Evolutionary conservation across 192 early-diverging fungal species (phyloP).

Genomic region (Coemansia sp.): DNA sequence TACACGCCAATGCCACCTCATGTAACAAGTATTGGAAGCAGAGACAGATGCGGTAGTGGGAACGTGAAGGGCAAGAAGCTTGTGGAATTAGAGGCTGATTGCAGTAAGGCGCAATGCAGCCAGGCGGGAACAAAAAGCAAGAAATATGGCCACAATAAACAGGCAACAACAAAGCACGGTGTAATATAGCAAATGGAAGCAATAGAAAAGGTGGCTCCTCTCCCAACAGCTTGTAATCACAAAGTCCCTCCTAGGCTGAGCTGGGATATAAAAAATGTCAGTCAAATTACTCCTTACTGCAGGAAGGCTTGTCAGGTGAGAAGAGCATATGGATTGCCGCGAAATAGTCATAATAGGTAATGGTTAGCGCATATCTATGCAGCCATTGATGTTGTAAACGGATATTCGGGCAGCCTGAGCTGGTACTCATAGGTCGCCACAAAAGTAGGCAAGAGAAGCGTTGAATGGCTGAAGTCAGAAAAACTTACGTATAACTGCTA

Average conservation of each 20-base stretch:
- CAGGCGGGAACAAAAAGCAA: conserved; percentile 8
- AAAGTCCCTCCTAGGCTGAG: background rate
- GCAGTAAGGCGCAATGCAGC: conserved; percentile 24
- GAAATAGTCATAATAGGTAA: background rate
- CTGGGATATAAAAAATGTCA: background rate
- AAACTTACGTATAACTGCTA: conserved; percentile 53
- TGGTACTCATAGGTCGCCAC: background rate
- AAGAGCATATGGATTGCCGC: background rate
- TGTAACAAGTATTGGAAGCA: background rate
- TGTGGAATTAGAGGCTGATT: conserved; percentile 11
- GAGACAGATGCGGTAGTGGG: background rate
- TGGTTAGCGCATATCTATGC: conserved; percentile 16
- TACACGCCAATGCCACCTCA: background rate
- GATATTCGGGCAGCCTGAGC: background rate
- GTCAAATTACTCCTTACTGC: conserved; percentile 24
- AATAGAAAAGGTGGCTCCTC: background rate
- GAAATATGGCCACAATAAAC: conserved; percentile 12
- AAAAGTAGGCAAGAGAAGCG: background rate
- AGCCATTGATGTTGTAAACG: background rate
- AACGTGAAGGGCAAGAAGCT: conserved; percentile 5
- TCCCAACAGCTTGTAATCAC: background rate
- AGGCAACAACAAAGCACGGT: conserved; percentile 14
- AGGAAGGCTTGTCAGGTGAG: background rate
- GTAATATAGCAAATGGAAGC: background rate
- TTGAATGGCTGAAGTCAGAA: background rate